Percentiles rank a stretch among this genome's conserved stretches.
Evolutionary conservation across 2,329 filamentous ascomycete genomes (phyloP).

Genomic region (Tetracladium maxilliforme): DNA sequence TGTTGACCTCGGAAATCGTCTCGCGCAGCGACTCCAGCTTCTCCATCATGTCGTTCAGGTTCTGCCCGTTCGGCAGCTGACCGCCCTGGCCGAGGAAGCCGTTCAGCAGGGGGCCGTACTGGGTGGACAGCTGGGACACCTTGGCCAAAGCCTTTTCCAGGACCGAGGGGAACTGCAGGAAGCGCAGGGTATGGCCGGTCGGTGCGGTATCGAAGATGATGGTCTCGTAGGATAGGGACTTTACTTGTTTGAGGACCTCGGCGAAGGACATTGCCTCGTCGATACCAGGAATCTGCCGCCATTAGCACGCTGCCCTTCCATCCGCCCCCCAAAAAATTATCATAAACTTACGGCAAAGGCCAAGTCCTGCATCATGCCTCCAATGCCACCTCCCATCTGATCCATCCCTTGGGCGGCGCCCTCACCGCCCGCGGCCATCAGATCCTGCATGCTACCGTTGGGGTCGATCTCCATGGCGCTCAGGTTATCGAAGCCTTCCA

Average conservation of each 20-base stretch:
- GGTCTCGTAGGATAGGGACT: constrained; percentile 94
- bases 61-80: constrained; percentile 77
- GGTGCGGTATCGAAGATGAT: constrained; percentile 99
- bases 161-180: constrained; percentile 94
- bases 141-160: constrained; percentile 98
- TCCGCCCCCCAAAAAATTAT: constrained; percentile 1
- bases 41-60: constrained; percentile 78
- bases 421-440: constrained; percentile 64
- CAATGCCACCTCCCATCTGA: constrained; percentile 59
- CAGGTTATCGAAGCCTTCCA: constrained; percentile 85
- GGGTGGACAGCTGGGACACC: constrained; percentile 80
- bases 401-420: constrained; percentile 57
- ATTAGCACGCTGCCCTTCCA: constrained; percentile 2
- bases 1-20: constrained; percentile 91
- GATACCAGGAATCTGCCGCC: constrained; percentile 82
- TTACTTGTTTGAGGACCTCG: constrained; percentile 98
- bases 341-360: constrained; percentile 65
- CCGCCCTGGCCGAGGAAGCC: constrained; percentile 61
- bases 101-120: constrained; percentile 94
- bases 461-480: constrained; percentile 99
- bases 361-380: constrained; percentile 96
- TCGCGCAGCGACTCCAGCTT: constrained; percentile 89
- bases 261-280: constrained; percentile 99
- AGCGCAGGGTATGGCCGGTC: constrained; percentile 93
- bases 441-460: constrained; percentile 92